Evolutionary conservation across 1,139 yeast genomes (phyloP).

Genomic region (Protomyces macrosporus): DNA sequence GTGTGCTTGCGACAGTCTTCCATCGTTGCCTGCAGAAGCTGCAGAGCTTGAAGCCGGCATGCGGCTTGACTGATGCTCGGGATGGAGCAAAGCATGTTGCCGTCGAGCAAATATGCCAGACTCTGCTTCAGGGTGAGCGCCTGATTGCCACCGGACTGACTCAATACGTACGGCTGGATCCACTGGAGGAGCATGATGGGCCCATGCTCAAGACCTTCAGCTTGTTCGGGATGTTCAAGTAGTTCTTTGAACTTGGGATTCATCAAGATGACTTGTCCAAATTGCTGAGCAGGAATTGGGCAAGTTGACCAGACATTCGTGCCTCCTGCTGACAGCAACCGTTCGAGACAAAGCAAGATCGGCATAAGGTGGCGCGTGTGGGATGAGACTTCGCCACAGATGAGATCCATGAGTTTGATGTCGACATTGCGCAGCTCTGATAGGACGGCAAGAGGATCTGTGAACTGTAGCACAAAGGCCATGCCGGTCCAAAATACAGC

Average conservation of each 20-base stretch:
- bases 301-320: conserved; percentile 31
- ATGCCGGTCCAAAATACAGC: conserved; percentile 32
- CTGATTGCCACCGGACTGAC: conserved; percentile 16
- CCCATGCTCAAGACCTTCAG: neutral
- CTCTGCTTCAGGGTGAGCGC: conserved; percentile 3
- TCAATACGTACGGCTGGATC: conserved; percentile 7
- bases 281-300: conserved; percentile 23
- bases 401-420: conserved; percentile 31
- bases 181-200: neutral
- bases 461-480: conserved; percentile 25
- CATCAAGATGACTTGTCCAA: conserved; percentile 9
- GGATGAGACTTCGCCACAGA: conserved; percentile 31
- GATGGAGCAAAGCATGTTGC: neutral
- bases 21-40: conserved; percentile 1
- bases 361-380: conserved; percentile 28
- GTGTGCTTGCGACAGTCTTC: neutral
- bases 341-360: conserved; percentile 28
- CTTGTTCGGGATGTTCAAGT: conserved; percentile 14
- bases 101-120: neutral
- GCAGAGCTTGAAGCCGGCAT: conserved; percentile 3
- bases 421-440: conserved; percentile 29
- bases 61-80: conserved; percentile 3
- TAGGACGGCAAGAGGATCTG: conserved; percentile 30
- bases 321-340: conserved; percentile 28
- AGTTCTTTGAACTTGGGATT: conserved; percentile 10